phyloP scores from a whole-genome alignment of 257 asterid species.

The Nyctanthes arbortristis region DNA sequence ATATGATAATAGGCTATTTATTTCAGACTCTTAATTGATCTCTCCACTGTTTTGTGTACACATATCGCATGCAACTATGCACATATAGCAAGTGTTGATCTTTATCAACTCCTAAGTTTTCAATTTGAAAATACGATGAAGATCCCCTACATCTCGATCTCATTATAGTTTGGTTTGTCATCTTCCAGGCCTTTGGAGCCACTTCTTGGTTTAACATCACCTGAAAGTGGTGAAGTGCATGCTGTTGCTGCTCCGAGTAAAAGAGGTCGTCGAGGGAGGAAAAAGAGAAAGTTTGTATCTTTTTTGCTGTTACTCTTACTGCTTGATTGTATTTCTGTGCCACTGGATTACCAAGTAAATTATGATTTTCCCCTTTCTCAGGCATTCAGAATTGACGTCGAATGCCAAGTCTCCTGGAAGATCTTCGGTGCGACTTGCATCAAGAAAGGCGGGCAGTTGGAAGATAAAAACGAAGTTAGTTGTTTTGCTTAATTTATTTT shows the following conservation, averaged over 20 bases:
- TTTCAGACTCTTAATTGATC: neutral
- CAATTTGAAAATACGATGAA: neutral
- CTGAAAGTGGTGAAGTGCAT: constrained; percentile 44
- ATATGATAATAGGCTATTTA: constrained; percentile 4
- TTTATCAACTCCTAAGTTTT: neutral
- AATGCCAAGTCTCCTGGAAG: constrained; percentile 36
- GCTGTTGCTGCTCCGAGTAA: constrained; percentile 34
- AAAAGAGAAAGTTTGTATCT: constrained; percentile 73
- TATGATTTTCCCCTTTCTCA: constrained; percentile 40
- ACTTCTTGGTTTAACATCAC: constrained; percentile 41
- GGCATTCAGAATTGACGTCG: constrained; percentile 51
- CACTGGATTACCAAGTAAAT: neutral
- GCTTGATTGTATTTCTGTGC: constrained; percentile 17
- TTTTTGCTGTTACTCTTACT: constrained; percentile 21
- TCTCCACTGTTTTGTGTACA: neutral
- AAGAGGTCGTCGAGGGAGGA: constrained; percentile 67
- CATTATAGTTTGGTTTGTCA: neutral
- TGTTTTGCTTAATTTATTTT: constrained; percentile 24
- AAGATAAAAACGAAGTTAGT: constrained; percentile 52
- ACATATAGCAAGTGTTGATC: constrained; percentile 14
- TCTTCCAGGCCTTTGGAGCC: constrained; percentile 63
- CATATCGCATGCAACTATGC: neutral
- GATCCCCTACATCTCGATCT: constrained; percentile 5
- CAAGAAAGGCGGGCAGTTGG: constrained; percentile 47
- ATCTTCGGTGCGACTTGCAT: constrained; percentile 37